Evolutionary conservation across 2,329 filamentous ascomycete species (phyloP), one percentile per base, ranked within the genome.

Genomic region (Ophiostoma populinum): DNA sequence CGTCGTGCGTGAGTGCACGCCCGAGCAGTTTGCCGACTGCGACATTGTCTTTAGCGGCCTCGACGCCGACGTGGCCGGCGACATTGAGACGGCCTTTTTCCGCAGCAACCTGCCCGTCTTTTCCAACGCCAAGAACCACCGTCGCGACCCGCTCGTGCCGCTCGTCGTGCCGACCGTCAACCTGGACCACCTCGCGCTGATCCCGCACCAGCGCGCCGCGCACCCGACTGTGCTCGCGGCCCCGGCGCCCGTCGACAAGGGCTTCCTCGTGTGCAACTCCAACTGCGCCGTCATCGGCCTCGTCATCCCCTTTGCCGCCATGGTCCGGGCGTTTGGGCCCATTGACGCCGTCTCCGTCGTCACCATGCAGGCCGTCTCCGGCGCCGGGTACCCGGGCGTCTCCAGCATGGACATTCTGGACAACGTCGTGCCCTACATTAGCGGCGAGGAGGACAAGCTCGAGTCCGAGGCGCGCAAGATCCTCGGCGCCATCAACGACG

Each of bases 201-300:
- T 95, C 52, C 77, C 80, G n/a, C 76, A 92, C 57, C 87, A 95
- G 61, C 70, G 81, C 42, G 65, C 72, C 51, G 66, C 79, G 28
- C 71, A 80, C 54, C 62, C 63, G 19, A 42, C 41, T 6, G 43
- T 38, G 8, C 10, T 24, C 8, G 34, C 37, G 10, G 27, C 31
- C 12, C 31, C 34, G 11, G 28, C 22, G 1, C 18, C 40, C 11
- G 27, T 93, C 29, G 63, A 78, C 42, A 85, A 80, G 58, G 90
- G 90, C 17, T 93, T 95, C 62, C 62, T 95, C 24, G 83, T 94
- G 41, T 95, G 87, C 69, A 95, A 95, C 63, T 92, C 83, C 45
- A 95, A 95, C 62, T 98, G 90, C 60, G 87, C 87, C 38, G 87
- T 94, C 50, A 93, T 95, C 49, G 87, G 87, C 32, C 73, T 95